These are phyloP conservation scores for Datura wrightii DNA, from an alignment of 257 asterid species.

Conservation along the genomic window DNA sequence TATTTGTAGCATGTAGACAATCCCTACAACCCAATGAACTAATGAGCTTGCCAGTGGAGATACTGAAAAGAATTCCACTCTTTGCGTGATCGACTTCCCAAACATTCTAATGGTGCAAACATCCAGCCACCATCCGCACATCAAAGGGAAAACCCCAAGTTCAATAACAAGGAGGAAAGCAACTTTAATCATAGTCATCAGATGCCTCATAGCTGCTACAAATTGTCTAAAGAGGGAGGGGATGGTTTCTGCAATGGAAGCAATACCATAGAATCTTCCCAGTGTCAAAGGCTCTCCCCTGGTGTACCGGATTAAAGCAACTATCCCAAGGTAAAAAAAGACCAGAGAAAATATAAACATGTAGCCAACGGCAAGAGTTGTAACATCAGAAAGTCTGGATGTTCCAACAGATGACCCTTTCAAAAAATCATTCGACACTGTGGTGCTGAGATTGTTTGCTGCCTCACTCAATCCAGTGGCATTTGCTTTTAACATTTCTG, in stretches of 20 bases:
- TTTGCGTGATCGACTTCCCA: constrained; percentile 87
- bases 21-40: constrained; percentile 99
- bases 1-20: constrained; percentile 96
- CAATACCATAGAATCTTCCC: constrained; percentile 96
- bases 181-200: constrained; percentile 98
- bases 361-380: constrained; percentile 98
- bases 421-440: constrained; percentile 64
- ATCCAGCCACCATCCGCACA: constrained; percentile 99
- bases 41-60: constrained; percentile 97
- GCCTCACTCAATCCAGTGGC: constrained; percentile 59
- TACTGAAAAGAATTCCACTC: constrained; percentile 92
- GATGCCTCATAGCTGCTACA: constrained; percentile 92
- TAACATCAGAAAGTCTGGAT: constrained; percentile 90
- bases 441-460: constrained; percentile 62
- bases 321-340: constrained; percentile 76
- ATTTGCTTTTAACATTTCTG: constrained; percentile 66
- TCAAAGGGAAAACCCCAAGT: constrained; percentile 96
- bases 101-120: constrained; percentile 95
- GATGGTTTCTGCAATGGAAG: constrained; percentile 90
- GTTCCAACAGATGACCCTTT: constrained; percentile 66
- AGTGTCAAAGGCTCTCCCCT: constrained; percentile 93
- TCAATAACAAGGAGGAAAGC: constrained; percentile 98
- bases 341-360: constrained; percentile 79
- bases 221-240: constrained; percentile 94
- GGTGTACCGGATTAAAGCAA: constrained; percentile 82